Conservation (phyloP, 805 yeast genomes). For the Candida quercuum region DNA sequence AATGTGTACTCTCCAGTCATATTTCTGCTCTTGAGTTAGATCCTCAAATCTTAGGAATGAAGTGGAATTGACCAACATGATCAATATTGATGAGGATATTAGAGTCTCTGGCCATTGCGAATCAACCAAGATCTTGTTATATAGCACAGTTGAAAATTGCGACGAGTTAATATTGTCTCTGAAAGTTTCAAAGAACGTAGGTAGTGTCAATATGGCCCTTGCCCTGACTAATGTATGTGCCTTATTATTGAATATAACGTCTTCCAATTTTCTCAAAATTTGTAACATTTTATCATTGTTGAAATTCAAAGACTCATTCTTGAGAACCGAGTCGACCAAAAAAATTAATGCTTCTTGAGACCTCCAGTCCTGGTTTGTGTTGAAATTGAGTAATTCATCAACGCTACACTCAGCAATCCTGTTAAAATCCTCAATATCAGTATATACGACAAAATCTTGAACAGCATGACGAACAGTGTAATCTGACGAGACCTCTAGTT, state of each 20-base stretch:
- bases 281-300: neutral
- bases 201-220: slow-evolving; percentile 47
- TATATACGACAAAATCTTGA: slow-evolving; percentile 48
- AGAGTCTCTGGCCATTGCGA: too few species aligned
- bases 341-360: slow-evolving; percentile 43
- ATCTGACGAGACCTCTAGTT: slow-evolving; percentile 60
- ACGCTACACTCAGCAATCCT: slow-evolving; percentile 8
- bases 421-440: slow-evolving; percentile 36
- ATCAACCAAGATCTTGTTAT: neutral
- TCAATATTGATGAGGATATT: slow-evolving; percentile 31
- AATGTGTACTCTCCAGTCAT: neutral
- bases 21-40: slow-evolving; percentile 10
- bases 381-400: neutral
- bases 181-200: slow-evolving; percentile 53
- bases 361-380: slow-evolving; percentile 30
- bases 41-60: slow-evolving; percentile 31
- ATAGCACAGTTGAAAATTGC: neutral
- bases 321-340: slow-evolving; percentile 12
- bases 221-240: slow-evolving; percentile 36
- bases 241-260: slow-evolving; percentile 8
- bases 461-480: slow-evolving; percentile 55
- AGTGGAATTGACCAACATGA: slow-evolving; percentile 48
- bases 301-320: neutral
- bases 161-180: slow-evolving; percentile 13
- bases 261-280: slow-evolving; percentile 1